A percentile compares a stretch with the other conserved stretches of the same genome.
Conservation (phyloP, 192 early-diverging fungal genomes). For the Rhizophagus prolifer region DNA sequence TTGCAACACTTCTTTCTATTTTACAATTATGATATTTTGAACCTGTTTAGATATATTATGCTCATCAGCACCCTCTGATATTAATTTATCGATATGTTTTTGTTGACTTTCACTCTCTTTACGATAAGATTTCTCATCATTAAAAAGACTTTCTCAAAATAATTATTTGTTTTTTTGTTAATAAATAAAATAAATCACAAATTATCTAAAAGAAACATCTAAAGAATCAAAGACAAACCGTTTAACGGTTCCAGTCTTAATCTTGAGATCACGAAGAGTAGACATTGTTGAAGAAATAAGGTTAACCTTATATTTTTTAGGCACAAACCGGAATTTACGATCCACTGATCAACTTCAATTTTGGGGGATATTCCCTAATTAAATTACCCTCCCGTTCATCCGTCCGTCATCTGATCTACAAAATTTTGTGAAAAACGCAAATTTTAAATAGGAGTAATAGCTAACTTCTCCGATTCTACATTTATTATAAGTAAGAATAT, state of each 20-base stretch:
- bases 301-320: too few relatives aligned
- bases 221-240: not conserved
- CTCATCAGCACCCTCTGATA: constrained; percentile 51
- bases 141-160: constrained; percentile 41
- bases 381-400: too few relatives aligned
- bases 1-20: constrained; percentile 58
- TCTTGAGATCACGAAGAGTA: constrained; percentile 12
- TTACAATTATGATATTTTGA: constrained; percentile 10
- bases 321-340: too few relatives aligned
- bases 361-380: too few relatives aligned
- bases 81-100: constrained; percentile 52
- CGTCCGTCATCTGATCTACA: too few relatives aligned
- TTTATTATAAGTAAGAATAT: too few relatives aligned
- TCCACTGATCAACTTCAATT: too few relatives aligned
- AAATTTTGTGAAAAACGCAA: too few relatives aligned
- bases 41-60: constrained; percentile 63
- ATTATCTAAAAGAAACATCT: not conserved
- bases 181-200: not conserved
- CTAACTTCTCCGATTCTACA: too few relatives aligned
- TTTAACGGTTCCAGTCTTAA: constrained; percentile 8
- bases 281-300: too few relatives aligned
- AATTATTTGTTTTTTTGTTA: not conserved
- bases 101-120: constrained; percentile 51
- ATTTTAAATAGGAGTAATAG: too few relatives aligned
- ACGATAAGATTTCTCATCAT: constrained; percentile 52